Evolutionary conservation across 2,329 filamentous ascomycete genomes (phyloP), one percentile per base, ranked within the genome.

Genomic region (Aureobasidium sp.): DNA sequence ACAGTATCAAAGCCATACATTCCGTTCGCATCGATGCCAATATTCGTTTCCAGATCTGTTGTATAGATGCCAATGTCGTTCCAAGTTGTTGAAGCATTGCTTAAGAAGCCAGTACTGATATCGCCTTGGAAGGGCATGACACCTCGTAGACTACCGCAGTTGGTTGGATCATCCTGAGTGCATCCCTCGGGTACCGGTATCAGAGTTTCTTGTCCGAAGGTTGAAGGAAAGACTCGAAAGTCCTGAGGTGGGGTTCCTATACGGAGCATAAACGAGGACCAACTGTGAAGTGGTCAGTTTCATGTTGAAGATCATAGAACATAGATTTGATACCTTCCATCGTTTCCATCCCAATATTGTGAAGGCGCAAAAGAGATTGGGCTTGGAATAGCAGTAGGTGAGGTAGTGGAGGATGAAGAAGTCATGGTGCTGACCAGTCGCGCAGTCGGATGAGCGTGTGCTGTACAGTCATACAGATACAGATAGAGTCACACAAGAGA

Each of bases 1-100:
- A 76, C 61, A 11, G 67, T 71, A 48, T 76, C 74, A 53, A 66
- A 71, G 8, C 75, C 75, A 59, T 71, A 77, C 1, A 68, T 39
- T 0, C 70, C 75, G 58, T 70, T 69, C 8, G 65, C 70, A 13
- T 45, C 63, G 54, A 70, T 66, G n/a, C 70, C 72, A 30, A 75
- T 60, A 13, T 65, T 62, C 7, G 63, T 59, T 58, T 67, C 64
- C 10, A 71, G 62, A 42, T 69, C 67, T 13, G 75, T 63, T 2
- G 64, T 64, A 63, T 73, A 76, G 36, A 69, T 62, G 25, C 73
- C 74, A 49, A 67, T 69, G 13, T 67, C 60, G 7, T 68, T 42
- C 72, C 73, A 76, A 8, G 71, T 72, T 8, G 61, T 66, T 29
- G 71, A 74, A 13, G 67, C 62, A 59, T 74, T 72, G 15, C 65